Conservation (phyloP, 768 basidiomycete species). For the Goffeauzyma gilvescens region DNA sequence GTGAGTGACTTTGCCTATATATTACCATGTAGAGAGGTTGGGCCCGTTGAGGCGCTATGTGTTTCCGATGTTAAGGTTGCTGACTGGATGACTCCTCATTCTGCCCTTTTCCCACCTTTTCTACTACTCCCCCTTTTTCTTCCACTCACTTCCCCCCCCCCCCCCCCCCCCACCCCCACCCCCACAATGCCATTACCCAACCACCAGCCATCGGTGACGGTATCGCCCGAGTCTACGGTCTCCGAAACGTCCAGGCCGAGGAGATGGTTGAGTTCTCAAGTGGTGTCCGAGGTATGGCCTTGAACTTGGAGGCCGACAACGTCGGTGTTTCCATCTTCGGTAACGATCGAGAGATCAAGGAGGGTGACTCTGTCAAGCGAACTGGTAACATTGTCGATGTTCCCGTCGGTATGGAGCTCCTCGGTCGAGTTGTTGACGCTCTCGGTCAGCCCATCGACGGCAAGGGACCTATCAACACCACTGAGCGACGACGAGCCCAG, state of each 20-base stretch:
- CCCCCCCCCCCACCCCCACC: no score
- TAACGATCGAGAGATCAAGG: slow-evolving; percentile 78
- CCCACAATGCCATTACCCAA: no score
- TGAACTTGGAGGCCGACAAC: slow-evolving; percentile 99
- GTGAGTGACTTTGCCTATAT: slow-evolving; percentile 51
- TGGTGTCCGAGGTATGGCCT: slow-evolving; percentile 98
- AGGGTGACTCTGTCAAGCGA: slow-evolving; percentile 99
- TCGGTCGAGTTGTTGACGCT: slow-evolving; percentile 98
- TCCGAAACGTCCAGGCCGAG: slow-evolving; percentile 94
- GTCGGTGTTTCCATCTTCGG: slow-evolving; percentile 99
- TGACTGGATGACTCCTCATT: no score
- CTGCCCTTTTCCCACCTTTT: no score
- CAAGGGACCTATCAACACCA: slow-evolving; percentile 86
- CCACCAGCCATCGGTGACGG: slow-evolving; percentile 99
- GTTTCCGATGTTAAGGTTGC: no score
- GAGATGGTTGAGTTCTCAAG: slow-evolving; percentile 99
- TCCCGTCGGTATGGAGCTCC: slow-evolving; percentile 87
- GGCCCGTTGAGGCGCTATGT: slow-evolving; percentile 14
- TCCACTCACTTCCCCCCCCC: no score
- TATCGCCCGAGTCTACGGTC: slow-evolving; percentile 81
- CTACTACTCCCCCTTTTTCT: no score
- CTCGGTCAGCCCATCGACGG: slow-evolving; percentile 99
- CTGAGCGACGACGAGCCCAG: slow-evolving; percentile 88
- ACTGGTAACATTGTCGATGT: slow-evolving; percentile 99
- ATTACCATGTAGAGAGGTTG: neutral